phyloP scores from a whole-genome alignment of 805 yeast species.

The Deakozyma indianensis region DNA sequence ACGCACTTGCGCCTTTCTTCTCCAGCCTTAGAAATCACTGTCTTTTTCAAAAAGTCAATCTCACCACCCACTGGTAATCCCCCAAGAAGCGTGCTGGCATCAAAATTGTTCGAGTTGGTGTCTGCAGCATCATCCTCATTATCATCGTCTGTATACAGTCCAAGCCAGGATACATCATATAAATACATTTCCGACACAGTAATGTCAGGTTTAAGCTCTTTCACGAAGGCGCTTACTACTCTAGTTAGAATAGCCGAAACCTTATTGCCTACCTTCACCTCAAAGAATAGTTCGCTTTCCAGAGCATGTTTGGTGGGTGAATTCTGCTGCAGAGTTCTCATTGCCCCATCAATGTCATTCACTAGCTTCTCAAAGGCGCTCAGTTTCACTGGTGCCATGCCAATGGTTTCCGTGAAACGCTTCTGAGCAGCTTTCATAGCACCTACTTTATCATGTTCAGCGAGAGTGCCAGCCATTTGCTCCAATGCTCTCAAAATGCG shows the following conservation, averaged over 20 bases:
- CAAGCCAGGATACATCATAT: slow-evolving; percentile 51
- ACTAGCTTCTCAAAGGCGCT: slow-evolving; percentile 13
- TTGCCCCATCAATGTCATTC: slow-evolving; percentile 14
- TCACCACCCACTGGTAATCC: not conserved
- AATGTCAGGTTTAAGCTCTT: slow-evolving; percentile 28
- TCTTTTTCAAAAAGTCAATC: slow-evolving; percentile 20
- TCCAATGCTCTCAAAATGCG: slow-evolving; percentile 23
- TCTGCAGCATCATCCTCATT: not conserved
- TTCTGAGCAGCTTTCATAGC: slow-evolving; percentile 14
- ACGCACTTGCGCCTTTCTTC: slow-evolving; percentile 28
- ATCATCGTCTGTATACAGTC: slow-evolving; percentile 16
- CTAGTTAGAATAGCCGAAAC: slow-evolving; percentile 17
- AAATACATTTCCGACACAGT: slow-evolving; percentile 40
- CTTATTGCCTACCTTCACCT: slow-evolving; percentile 37
- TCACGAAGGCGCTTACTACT: slow-evolving; percentile 35
- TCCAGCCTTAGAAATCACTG: slow-evolving; percentile 16
- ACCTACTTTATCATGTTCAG: slow-evolving; percentile 6
- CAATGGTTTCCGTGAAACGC: slow-evolving; percentile 11
- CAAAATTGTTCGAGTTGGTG: not conserved
- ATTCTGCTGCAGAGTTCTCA: not conserved
- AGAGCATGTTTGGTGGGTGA: not conserved
- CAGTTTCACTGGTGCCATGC: slow-evolving; percentile 17
- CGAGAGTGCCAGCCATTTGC: slow-evolving; percentile 11
- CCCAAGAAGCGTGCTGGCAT: not conserved
- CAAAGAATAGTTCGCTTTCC: not conserved